Conservation (phyloP, 2,329 filamentous ascomycete genomes). For the Monilinia polystroma region DNA sequence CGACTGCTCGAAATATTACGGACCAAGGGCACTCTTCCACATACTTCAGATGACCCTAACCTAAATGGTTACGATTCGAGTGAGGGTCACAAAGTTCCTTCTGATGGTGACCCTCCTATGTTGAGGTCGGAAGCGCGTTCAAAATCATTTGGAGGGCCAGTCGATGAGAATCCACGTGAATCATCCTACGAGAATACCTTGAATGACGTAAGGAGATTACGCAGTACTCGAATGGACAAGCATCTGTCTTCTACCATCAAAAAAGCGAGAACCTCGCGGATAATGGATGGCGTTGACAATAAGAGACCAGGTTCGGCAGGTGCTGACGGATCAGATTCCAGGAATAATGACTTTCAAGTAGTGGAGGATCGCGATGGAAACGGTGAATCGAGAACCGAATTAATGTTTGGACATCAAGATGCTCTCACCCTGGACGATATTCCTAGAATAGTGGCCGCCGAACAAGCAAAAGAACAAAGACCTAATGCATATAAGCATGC, state of each 20-base stretch:
- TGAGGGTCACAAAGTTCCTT: slow-evolving; percentile 58
- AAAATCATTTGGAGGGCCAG: slow-evolving; percentile 67
- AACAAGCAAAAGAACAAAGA: slow-evolving; percentile 88
- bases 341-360: slow-evolving; percentile 67
- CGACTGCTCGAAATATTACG: slow-evolving; percentile 83
- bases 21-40: slow-evolving; percentile 76
- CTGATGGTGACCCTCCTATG: slow-evolving; percentile 52
- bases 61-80: slow-evolving; percentile 64
- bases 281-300: slow-evolving; percentile 84
- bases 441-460: slow-evolving; percentile 89
- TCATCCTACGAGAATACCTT: slow-evolving; percentile 93
- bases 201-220: slow-evolving; percentile 86
- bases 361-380: slow-evolving; percentile 73
- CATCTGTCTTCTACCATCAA: slow-evolving; percentile 90
- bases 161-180: slow-evolving; percentile 58
- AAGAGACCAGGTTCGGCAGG: slow-evolving; percentile 71
- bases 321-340: slow-evolving; percentile 53
- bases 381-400: slow-evolving; percentile 68
- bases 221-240: slow-evolving; percentile 91
- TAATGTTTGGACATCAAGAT: slow-evolving; percentile 87
- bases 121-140: slow-evolving; percentile 68
- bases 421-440: slow-evolving; percentile 95
- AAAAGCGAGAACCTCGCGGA: slow-evolving; percentile 83
- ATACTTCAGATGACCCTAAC: slow-evolving; percentile 70
- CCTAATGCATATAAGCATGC: slow-evolving; percentile 76